Percentiles rank a stretch among this genome's conserved stretches.
Evolutionary conservation across 805 yeast genomes (phyloP).

Genomic region (Debaryomyces hansenii): DNA sequence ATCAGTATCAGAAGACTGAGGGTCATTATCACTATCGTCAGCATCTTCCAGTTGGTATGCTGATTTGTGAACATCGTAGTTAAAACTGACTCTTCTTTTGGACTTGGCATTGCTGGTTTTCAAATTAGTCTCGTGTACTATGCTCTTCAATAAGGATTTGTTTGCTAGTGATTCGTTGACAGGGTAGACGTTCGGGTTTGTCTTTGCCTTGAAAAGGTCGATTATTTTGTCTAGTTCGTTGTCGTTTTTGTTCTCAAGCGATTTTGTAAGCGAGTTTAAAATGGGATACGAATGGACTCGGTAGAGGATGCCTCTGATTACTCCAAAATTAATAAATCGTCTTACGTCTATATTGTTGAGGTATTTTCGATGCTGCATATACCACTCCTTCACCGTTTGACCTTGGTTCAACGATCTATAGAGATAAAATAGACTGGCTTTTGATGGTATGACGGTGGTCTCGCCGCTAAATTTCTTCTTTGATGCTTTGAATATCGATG

Average conservation of each 20-base stretch:
- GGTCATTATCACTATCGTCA: constrained; percentile 4
- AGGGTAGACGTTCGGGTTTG: constrained; percentile 1
- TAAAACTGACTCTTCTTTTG: constrained; percentile 37
- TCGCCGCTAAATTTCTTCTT: constrained; percentile 7
- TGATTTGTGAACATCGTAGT: constrained; percentile 15
- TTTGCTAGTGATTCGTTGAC: constrained; percentile 5
- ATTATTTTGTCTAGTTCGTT: constrained; percentile 18
- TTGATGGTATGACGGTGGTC: constrained; percentile 51
- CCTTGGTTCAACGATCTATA: constrained; percentile 81
- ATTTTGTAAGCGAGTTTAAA: constrained; percentile 38
- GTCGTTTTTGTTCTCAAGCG: constrained; percentile 30
- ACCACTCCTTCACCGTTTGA: constrained; percentile 79
- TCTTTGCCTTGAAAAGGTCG: constrained; percentile 8
- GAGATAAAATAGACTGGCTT: constrained; percentile 65
- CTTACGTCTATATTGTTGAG: constrained; percentile 75
- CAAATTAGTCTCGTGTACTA: constrained; percentile 21
- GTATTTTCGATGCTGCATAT: constrained; percentile 56
- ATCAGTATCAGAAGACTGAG: background rate
- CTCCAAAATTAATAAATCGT: constrained; percentile 83
- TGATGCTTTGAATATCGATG: constrained; percentile 7
- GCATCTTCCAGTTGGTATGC: constrained; percentile 1
- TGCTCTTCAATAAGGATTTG: constrained; percentile 14
- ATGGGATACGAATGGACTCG: constrained; percentile 79
- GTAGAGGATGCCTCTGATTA: constrained; percentile 76
- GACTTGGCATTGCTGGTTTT: constrained; percentile 15